phyloP scores from a whole-genome alignment of 2,329 filamentous ascomycete species.

The Aspergillus persii region DNA sequence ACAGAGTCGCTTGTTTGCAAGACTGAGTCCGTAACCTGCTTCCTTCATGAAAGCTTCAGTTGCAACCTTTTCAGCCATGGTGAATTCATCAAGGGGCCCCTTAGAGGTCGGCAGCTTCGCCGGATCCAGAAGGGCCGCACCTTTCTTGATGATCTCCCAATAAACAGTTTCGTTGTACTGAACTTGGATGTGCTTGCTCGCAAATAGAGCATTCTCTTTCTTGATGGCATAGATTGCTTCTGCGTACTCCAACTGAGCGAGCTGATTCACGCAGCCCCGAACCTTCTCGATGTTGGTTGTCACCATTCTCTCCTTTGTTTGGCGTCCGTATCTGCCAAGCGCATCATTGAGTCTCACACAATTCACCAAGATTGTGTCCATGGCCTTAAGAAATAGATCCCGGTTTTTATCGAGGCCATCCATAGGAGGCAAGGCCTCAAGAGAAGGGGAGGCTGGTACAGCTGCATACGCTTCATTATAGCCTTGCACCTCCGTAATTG shows the following conservation, averaged over 20 bases:
- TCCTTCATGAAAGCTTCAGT: conserved; percentile 16
- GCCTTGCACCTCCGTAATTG: background rate
- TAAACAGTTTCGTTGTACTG: conserved; percentile 15
- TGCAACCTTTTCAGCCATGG: conserved; percentile 17
- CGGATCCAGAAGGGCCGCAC: conserved; percentile 12
- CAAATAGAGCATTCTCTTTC: conserved; percentile 8
- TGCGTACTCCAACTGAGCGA: background rate
- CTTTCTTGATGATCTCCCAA: conserved; percentile 17
- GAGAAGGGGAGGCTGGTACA: background rate
- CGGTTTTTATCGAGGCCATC: background rate
- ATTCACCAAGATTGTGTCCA: background rate
- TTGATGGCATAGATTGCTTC: conserved; percentile 4
- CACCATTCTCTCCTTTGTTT: background rate
- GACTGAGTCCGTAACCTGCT: conserved; percentile 13
- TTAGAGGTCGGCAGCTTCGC: conserved; percentile 11
- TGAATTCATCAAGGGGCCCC: conserved; percentile 17
- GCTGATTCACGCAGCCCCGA: background rate
- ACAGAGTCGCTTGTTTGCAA: conserved; percentile 14
- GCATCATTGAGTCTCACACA: background rate
- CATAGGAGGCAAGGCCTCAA: background rate
- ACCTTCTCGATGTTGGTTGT: background rate
- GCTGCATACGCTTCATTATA: background rate
- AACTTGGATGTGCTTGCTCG: conserved; percentile 9
- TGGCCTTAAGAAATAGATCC: background rate
- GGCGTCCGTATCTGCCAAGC: background rate